Conservation (phyloP, 176 grass and related monocot species). For the Ensete ventricosum region DNA sequence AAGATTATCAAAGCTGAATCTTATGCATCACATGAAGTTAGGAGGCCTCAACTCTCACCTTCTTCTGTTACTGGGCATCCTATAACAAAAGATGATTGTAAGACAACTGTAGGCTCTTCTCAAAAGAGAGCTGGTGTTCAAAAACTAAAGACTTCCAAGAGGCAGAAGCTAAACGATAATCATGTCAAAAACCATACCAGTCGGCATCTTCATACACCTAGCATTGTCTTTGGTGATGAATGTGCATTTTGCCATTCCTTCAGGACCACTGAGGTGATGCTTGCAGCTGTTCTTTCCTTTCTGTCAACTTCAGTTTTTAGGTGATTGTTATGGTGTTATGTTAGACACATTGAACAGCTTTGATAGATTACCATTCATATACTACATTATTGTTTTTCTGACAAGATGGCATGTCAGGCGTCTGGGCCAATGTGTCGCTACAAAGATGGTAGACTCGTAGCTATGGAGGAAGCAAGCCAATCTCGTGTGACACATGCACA, state of each 20-base stretch:
- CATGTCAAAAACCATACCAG: no score
- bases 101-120: background rate
- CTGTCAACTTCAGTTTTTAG: background rate
- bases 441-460: slow-evolving; percentile 27
- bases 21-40: no score
- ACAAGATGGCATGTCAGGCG: slow-evolving; percentile 23
- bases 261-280: slow-evolving; percentile 37
- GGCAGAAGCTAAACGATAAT: background rate
- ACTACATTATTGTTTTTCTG: background rate
- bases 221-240: slow-evolving; percentile 54
- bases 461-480: slow-evolving; percentile 12
- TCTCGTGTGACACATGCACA: slow-evolving; percentile 43
- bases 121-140: background rate
- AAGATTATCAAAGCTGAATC: no score
- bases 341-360: no score
- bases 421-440: slow-evolving; percentile 49
- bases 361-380: background rate
- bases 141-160: background rate
- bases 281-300: background rate
- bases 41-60: no score
- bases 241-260: slow-evolving; percentile 75
- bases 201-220: slow-evolving; percentile 18
- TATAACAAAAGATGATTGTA: no score
- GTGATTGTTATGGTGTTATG: background rate
- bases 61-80: no score